Conservation (phyloP, 2,329 filamentous ascomycete genomes). For the Aspergillus neoniger region DNA sequence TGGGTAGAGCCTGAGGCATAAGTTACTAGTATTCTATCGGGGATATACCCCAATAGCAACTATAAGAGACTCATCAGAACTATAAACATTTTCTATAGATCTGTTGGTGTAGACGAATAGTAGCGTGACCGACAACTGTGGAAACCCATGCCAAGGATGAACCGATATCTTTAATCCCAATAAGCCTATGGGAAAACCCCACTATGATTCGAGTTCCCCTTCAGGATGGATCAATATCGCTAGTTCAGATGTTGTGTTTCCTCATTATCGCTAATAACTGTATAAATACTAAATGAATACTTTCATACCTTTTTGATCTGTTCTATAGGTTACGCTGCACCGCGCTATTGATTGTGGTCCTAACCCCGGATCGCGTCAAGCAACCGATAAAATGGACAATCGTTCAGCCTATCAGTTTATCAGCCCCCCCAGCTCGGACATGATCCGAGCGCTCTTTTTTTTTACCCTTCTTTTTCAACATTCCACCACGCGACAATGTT, state of each 20-base stretch:
- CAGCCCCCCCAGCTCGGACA: constrained; percentile 10
- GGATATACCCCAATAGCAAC: too few species aligned
- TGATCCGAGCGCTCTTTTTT: constrained; percentile 7
- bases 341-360: background rate
- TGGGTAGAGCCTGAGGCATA: too few species aligned
- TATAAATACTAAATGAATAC: too few species aligned
- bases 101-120: too few species aligned
- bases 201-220: background rate
- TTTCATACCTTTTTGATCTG: too few species aligned
- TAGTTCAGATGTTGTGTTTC: background rate
- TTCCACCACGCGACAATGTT: background rate
- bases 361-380: background rate
- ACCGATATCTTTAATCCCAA: background rate
- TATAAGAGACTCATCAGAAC: too few species aligned
- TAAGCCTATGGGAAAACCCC: background rate
- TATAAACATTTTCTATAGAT: too few species aligned
- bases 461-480: background rate
- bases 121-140: too few species aligned
- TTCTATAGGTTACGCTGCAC: too few species aligned
- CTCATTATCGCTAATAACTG: background rate
- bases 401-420: constrained; percentile 11
- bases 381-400: background rate
- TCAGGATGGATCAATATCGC: background rate
- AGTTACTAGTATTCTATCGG: too few species aligned
- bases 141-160: background rate